Evolutionary conservation across 1,284 basidiomycete species (phyloP).

Genomic region (Blastosporella zonata): DNA sequence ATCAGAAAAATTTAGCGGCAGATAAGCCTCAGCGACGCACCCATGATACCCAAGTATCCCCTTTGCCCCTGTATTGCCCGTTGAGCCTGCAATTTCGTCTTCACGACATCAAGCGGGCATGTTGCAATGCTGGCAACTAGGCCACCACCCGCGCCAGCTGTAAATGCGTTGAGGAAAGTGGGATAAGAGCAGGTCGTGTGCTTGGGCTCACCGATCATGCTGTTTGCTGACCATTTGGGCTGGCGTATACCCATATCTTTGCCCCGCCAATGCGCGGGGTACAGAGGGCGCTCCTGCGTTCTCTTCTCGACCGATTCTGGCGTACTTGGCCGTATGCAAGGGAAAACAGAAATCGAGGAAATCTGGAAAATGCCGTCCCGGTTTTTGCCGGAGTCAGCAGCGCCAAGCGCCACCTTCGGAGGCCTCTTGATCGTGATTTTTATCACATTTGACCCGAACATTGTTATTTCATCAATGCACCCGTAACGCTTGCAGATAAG

Average conservation of each 20-base stretch:
- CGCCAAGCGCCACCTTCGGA: neutral
- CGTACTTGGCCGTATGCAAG: slow-evolving; percentile 7
- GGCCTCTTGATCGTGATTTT: too few relatives aligned
- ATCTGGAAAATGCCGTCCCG: slow-evolving; percentile 15
- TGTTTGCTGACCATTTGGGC: slow-evolving; percentile 66
- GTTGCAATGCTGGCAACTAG: slow-evolving; percentile 92
- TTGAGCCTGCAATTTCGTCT: slow-evolving; percentile 96
- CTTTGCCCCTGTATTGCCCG: slow-evolving; percentile 59
- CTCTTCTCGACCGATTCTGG: slow-evolving; percentile 15
- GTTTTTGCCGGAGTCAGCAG: slow-evolving; percentile 12
- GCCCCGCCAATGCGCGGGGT: slow-evolving; percentile 58
- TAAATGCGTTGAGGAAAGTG: neutral
- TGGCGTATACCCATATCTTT: slow-evolving; percentile 58
- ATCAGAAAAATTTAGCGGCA: slow-evolving; percentile 1
- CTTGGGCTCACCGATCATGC: slow-evolving; percentile 50
- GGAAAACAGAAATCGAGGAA: slow-evolving; percentile 5
- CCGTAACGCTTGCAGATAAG: too few relatives aligned
- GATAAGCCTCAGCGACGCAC: slow-evolving; percentile 41
- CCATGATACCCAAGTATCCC: slow-evolving; percentile 75
- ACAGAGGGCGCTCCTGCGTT: slow-evolving; percentile 16
- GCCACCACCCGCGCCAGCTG: slow-evolving; percentile 83
- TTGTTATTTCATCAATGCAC: too few relatives aligned
- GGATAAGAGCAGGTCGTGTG: slow-evolving; percentile 1
- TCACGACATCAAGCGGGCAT: slow-evolving; percentile 96
- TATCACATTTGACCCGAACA: too few relatives aligned